Conservation (phyloP, 257 asterid species). For the Linderniella brevidens region DNA sequence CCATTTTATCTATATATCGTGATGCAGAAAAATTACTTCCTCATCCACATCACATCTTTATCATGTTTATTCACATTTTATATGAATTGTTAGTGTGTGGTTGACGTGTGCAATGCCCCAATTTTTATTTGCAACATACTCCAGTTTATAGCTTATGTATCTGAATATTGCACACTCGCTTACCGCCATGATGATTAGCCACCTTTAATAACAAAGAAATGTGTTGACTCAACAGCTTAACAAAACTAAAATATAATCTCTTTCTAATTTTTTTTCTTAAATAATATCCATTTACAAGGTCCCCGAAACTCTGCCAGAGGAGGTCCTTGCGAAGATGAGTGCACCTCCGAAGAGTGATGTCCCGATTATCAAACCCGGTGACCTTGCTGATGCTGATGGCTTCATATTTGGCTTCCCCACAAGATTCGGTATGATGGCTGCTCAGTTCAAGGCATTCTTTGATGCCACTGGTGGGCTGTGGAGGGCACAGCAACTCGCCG, state of each 20-base stretch:
- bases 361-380: slow-evolving; percentile 22
- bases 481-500: slow-evolving; percentile 32
- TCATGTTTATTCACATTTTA: too few species aligned
- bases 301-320: slow-evolving; percentile 31
- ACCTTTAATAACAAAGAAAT: too few species aligned
- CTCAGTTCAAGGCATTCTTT: slow-evolving; percentile 32
- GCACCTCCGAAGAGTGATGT: slow-evolving; percentile 29
- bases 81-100: too few species aligned
- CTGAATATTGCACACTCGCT: too few species aligned
- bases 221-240: too few species aligned
- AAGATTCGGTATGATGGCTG: slow-evolving; percentile 40
- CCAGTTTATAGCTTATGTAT: too few species aligned
- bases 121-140: too few species aligned
- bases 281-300: slow-evolving; percentile 14
- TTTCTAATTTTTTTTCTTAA: neutral
- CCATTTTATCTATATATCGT: neutral
- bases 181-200: too few species aligned
- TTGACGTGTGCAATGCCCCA: too few species aligned
- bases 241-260: neutral
- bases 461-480: slow-evolving; percentile 42
- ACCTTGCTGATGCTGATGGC: slow-evolving; percentile 36
- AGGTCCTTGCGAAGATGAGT: slow-evolving; percentile 26
- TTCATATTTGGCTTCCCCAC: slow-evolving; percentile 36
- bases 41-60: neutral
- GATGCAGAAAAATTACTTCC: too few species aligned